Conservation (phyloP, 495 filamentous ascomycete species). For the Talaromyces liani region DNA sequence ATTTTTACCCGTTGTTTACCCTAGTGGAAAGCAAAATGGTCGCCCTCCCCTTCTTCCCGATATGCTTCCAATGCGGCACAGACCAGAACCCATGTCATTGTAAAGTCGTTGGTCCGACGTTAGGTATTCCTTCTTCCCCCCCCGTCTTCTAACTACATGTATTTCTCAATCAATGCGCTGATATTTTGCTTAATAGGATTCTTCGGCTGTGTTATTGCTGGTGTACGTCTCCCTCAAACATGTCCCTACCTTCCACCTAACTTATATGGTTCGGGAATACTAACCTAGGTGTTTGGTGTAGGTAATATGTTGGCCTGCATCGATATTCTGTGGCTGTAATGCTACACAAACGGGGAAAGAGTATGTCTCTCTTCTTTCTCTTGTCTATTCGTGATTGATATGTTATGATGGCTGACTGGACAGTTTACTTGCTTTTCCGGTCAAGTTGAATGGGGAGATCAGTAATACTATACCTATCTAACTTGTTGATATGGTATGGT, state of each 20-base stretch:
- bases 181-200: background rate
- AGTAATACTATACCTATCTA: conserved; percentile 48
- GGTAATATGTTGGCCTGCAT: conserved; percentile 52
- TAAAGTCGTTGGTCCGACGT: conserved; percentile 54
- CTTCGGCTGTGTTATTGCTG: background rate
- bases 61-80: conserved; percentile 50
- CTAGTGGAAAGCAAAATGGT: background rate
- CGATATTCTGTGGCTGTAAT: conserved; percentile 54
- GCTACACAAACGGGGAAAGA: conserved; percentile 48
- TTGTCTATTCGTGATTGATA: background rate
- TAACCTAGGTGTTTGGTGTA: conserved; percentile 12
- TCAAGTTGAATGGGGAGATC: conserved; percentile 46
- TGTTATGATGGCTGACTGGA: conserved; percentile 14
- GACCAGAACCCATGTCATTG: conserved; percentile 57
- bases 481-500: conserved; percentile 9
- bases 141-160: no score
- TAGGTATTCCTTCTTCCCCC: conserved; percentile 25
- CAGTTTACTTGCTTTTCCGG: conserved; percentile 48
- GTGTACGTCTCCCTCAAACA: background rate
- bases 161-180: no score
- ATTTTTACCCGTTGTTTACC: no score
- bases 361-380: conserved; percentile 24
- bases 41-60: conserved; percentile 26
- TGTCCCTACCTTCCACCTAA: no score
- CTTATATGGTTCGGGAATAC: no score